These are phyloP conservation scores for Schizosaccharomyces lindneri DNA, from an alignment of 805 yeast species.

Conservation along the genomic window DNA sequence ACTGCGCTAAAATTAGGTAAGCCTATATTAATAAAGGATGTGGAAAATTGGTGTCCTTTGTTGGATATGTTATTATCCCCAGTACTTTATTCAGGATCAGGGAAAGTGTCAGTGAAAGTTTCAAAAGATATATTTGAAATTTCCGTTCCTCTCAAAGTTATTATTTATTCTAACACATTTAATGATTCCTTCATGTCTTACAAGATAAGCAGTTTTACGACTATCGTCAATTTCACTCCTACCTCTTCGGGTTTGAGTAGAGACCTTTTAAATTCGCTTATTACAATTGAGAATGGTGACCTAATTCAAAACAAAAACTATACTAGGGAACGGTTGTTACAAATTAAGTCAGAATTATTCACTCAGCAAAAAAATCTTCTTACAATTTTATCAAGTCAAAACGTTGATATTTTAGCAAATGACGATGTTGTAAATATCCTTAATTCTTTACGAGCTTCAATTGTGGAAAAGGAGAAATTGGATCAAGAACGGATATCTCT, in stretches of 20 bases:
- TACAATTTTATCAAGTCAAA: no score
- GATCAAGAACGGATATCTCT: no score
- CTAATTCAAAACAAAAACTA: neutral
- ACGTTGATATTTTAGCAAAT: no score
- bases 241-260: neutral
- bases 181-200: slow-evolving; percentile 29
- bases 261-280: neutral
- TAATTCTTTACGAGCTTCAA: no score
- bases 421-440: no score
- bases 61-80: slow-evolving; percentile 34
- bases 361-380: no score
- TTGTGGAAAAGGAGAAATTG: no score
- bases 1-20: slow-evolving; percentile 72
- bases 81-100: slow-evolving; percentile 44
- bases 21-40: slow-evolving; percentile 43
- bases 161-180: slow-evolving; percentile 25
- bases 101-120: slow-evolving; percentile 33
- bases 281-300: neutral
- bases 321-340: no score
- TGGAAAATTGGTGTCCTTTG: slow-evolving; percentile 58
- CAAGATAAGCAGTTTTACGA: neutral
- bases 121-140: slow-evolving; percentile 44
- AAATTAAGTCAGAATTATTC: no score
- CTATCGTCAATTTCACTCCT: neutral
- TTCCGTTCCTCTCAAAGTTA: slow-evolving; percentile 36